Base-by-base conservation (phyloP, 108 stramenopile species). In the Pseudonitzschia multiseries region DNA sequence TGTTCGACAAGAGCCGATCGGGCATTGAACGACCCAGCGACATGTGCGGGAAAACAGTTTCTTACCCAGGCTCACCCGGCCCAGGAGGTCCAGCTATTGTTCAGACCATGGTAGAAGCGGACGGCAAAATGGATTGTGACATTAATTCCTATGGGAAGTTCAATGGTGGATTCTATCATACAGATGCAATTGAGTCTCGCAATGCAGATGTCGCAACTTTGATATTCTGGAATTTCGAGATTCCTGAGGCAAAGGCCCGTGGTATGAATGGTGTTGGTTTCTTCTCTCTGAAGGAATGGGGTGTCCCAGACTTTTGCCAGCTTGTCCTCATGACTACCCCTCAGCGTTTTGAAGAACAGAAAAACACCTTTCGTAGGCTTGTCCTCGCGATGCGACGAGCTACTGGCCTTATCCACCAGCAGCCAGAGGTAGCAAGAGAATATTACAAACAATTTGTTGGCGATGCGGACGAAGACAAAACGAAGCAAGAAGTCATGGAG, bases 51-150 rank as follows among this genome's bases (percentile, higher is more conserved):
- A 78, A 78, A 36, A 80, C 72, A 0, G 83, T 86, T 67, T 68
- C 76, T 0, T 86, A 86, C 72, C 85, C 85, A 21, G 85, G 85
- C 62, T 53, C 61, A 50, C 71, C 71, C 24, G 85, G 85, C 27
- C 80, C 81, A n/a, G 85, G 85, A 27, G 85, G 85, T 17, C 85
- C 85, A 26, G 85, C 85, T 22, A 86, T 86, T 65, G 79, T 86
- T 40, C 65, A 83, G 51, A 86, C 85, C 21, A 86, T 86, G 85
- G 85, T 86, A 36, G 54, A 81, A 36, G 85, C 85, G 3, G 85
- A 86, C 62, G 85, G 85, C 5, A 81, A 81, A 41, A 18, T 66
- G 22, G 83, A 78, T 44, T 86, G 82, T 27, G 69, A 73, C 44
- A 36, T 79, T 0, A 57, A 77, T 4, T 82, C 85, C 15, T 86